These are phyloP conservation scores for Aspergillus sp. DNA, from an alignment of 2,329 filamentous ascomycete species.

Conservation along the genomic window DNA sequence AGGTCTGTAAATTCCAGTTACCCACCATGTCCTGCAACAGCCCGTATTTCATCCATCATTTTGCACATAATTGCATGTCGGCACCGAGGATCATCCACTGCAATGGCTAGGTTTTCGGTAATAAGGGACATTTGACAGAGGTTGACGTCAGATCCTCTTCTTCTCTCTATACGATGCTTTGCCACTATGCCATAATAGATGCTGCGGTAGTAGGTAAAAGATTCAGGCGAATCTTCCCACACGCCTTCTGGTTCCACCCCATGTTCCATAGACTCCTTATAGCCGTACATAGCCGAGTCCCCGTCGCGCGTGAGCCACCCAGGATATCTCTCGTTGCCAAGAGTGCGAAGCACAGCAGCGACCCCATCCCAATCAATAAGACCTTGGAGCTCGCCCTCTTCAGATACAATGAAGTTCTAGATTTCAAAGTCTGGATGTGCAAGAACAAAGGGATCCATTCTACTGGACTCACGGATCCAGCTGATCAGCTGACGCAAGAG, in stretches of 20 bases:
- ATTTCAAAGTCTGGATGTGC: constrained; percentile 24
- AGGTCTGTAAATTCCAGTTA: constrained; percentile 1
- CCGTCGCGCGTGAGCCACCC: constrained; percentile 19
- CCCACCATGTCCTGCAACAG: background rate
- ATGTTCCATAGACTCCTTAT: constrained; percentile 5
- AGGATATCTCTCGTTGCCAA: constrained; percentile 19
- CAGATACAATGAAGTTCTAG: constrained; percentile 26
- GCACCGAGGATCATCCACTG: constrained; percentile 1
- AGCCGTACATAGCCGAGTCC: constrained; percentile 16
- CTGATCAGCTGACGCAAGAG: constrained; percentile 10
- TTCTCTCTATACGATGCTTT: no score
- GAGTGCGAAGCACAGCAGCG: constrained; percentile 13
- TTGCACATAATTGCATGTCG: constrained; percentile 3
- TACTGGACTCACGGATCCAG: constrained; percentile 11
- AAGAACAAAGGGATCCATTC: constrained; percentile 14
- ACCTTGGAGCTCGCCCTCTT: constrained; percentile 19
- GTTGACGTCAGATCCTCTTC: no score
- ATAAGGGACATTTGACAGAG: no score
- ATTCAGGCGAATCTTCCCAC: constrained; percentile 11
- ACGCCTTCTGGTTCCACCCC: constrained; percentile 11
- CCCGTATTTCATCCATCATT: constrained; percentile 3
- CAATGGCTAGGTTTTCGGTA: background rate
- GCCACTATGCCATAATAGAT: background rate
- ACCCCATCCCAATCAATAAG: constrained; percentile 28
- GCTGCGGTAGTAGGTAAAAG: constrained; percentile 9